Base-by-base conservation (phyloP, 106 monocot genomes). In the Cymbidium sinense region DNA sequence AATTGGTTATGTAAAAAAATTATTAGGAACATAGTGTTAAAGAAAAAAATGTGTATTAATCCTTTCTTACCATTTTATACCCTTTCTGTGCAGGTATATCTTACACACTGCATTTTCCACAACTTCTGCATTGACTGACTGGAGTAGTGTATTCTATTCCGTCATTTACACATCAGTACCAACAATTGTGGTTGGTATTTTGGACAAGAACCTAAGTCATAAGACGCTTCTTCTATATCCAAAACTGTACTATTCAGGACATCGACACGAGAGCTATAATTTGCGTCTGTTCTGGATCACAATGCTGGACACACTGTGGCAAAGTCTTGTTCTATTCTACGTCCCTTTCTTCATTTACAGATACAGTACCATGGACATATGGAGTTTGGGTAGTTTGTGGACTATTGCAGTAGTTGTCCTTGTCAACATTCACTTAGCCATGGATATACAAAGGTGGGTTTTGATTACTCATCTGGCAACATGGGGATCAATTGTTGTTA, bases 61-160 rank as follows among this genome's bases (percentile, higher is more conserved):
- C 13, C 30, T 69, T 69, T 69, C 15, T 69, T 69, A 72, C 71
- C 5, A 37, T 7, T 72, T 23, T 21, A 39, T 72, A 37, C 33
- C 43, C 83, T 74, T 79, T 3, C 43, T 78, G 15, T 88, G 72
- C 85, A 96, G 93, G 96, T 93, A 91, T 78, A 80, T 96, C 64
- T 88, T 96, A 73, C 87, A 73, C 83, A 85, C 96, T 9, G 96
- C 89, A 73, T 96, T 93, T 82, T 96, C 96, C 8, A 83, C 96
- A 84, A 96, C 93, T 70, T 90, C 89, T 44, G 91, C 96, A 76
- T 76, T 96, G 62, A 96, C 96, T 28, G 96, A 96, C 82, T 96
- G 96, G 93, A 96, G 96, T 78, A 93, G 93, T 81, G 96, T 96
- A 50, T 94, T 96, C 73, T 96, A 96, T 81, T 96, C 96, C 77